Conservation (phyloP, 176 grass and related monocot genomes). For the Oryza officinalis region DNA sequence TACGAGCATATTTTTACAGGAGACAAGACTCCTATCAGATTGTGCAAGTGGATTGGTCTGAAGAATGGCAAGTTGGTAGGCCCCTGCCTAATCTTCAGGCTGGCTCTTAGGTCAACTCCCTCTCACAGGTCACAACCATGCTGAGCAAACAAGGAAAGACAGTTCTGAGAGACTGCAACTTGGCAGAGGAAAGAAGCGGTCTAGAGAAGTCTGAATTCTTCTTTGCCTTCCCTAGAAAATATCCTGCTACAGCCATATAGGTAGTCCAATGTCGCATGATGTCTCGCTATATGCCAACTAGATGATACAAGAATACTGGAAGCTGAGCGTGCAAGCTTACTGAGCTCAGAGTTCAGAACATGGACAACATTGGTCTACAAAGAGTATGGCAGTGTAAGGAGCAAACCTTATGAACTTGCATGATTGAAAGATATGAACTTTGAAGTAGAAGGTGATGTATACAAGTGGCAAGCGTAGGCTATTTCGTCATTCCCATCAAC, state of each 20-base stretch:
- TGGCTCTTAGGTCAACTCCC: slow-evolving; percentile 33
- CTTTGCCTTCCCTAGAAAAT: slow-evolving; percentile 26
- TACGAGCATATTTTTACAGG: not conserved
- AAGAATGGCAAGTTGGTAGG: slow-evolving; percentile 37
- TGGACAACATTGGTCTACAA: not conserved
- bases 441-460: not conserved
- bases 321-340: slow-evolving; percentile 25
- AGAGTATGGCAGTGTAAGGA: not conserved
- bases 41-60: slow-evolving; percentile 26
- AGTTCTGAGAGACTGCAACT: not conserved
- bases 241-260: not conserved
- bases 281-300: not conserved
- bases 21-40: slow-evolving; percentile 29
- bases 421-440: slow-evolving; percentile 9
- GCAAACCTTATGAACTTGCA: not conserved
- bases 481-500: slow-evolving; percentile 16
- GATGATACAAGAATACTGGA: not conserved
- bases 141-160: slow-evolving; percentile 14
- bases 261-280: slow-evolving; percentile 4
- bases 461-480: slow-evolving; percentile 15
- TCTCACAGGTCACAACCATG: slow-evolving; percentile 23
- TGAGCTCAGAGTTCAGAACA: not conserved
- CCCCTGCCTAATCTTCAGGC: not conserved
- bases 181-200: not conserved
- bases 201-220: slow-evolving; percentile 34